Evolutionary conservation across 2,329 filamentous ascomycete species (phyloP), one percentile per base, ranked within the genome.

Genomic region (Aspergillus tanneri): DNA sequence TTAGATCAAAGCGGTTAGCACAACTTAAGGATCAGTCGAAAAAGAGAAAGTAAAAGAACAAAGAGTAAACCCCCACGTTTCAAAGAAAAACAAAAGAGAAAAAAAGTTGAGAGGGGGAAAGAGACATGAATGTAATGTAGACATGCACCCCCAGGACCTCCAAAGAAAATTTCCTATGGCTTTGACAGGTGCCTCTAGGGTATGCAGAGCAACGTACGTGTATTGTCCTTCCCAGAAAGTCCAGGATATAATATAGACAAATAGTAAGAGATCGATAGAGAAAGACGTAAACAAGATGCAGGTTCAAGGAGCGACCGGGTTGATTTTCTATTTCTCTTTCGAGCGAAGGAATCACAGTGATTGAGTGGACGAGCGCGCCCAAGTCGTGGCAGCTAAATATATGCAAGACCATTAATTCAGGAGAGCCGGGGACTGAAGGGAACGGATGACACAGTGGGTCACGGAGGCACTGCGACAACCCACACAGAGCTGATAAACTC

Each of bases 271-370:
- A n/a, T n/a, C n/a, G n/a, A n/a, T n/a, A n/a, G n/a, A n/a, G n/a
- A n/a, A n/a, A n/a, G n/a, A n/a, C n/a, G n/a, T n/a, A 71, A 53
- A 64, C 59, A 16, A 72, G 72, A 52, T 46, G 61, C 7, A 59
- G 71, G 9, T 56, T 72, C n/a, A 73, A 70, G 53, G 70, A 72
- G 27, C 65, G n/a, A n/a, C n/a, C n/a, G n/a, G n/a, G n/a, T n/a
- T n/a, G n/a, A n/a, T n/a, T n/a, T n/a, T n/a, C n/a, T n/a, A n/a
- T n/a, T n/a, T n/a, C n/a, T n/a, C n/a, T n/a, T n/a, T n/a, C n/a
- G n/a, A n/a, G n/a, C n/a, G n/a, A n/a, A n/a, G n/a, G n/a, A n/a
- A n/a, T n/a, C n/a, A n/a, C n/a, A n/a, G n/a, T n/a, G n/a, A n/a
- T n/a, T n/a, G n/a, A n/a, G n/a, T n/a, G n/a, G n/a, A n/a, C n/a